Evolutionary conservation across 495 filamentous ascomycete genomes (phyloP), one percentile per base, ranked within the genome.

Genomic region (Usnea hakonensis): DNA sequence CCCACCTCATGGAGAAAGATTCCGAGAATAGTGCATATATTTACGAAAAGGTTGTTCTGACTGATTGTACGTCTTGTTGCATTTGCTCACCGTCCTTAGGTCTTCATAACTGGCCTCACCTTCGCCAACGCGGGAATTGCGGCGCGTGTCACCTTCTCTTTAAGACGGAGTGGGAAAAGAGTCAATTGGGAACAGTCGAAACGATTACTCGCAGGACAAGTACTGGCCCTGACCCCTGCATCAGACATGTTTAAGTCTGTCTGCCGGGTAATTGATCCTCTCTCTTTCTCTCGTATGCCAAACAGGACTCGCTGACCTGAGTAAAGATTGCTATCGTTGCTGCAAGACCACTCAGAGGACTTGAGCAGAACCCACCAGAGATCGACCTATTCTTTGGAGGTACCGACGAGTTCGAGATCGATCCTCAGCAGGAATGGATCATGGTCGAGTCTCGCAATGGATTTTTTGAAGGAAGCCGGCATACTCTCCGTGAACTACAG

Each of bases 121-220:
- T 83, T 90, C 68, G 75, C 86, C 2, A 72, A 71, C 9, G 73
- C 79, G 21, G 90, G 89, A 0, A 76, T 90, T 14, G 85, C 87
- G 21, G 79, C 80, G 43, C 83, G 86, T 37, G 72, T 94, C 17
- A 81, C 81, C 17, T 95, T 96, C 69, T 90, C 88, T 0, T 82
- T 87, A 1, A 71, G 75, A 43, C 80, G 87, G 41, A 81, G 86
- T 1, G 80, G 77, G 7, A 90, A 86, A 65, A 79, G 75, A n/a
- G 85, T 96, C 38, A 76, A 81, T 0, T 96, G 91, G 91, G 75
- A 83, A 28, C 84, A 90, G 57, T 89, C 88, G 0, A 87, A 85
- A 58, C 83, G 91, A 0, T 77, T 95, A 11, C 78, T 85, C 5
- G 75, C 84, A 0, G 90, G 90, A 1, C 79, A 81, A 0, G 66